A percentile compares a stretch with the other conserved stretches of the same genome.
phyloP scores from a whole-genome alignment of 2,329 filamentous ascomycete species.

The Amauroascus verrucosus region DNA sequence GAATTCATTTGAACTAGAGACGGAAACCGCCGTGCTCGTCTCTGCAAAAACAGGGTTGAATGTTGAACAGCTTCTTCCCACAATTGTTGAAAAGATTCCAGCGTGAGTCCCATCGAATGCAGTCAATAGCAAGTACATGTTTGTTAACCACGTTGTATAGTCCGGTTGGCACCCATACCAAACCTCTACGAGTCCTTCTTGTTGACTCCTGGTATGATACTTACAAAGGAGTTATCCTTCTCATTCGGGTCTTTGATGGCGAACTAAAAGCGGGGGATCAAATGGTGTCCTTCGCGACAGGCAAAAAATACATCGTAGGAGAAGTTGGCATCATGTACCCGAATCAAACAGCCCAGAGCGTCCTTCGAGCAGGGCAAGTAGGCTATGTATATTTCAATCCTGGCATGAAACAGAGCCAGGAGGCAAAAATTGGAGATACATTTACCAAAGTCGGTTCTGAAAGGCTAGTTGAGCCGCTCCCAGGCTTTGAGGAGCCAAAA shows the following conservation, averaged over 20 bases:
- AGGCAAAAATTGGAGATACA: constrained; percentile 92
- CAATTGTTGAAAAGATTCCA: constrained; percentile 76
- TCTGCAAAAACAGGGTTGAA: constrained; percentile 93
- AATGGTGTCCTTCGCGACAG: constrained; percentile 78
- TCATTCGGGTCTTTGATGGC: constrained; percentile 88
- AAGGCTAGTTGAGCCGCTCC: constrained; percentile 64
- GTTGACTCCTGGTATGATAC: constrained; percentile 98
- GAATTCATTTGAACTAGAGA: constrained; percentile 76
- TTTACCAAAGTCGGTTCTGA: constrained; percentile 75
- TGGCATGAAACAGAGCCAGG: constrained; percentile 92
- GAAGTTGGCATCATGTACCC: constrained; percentile 97
- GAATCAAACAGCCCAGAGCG: constrained; percentile 66
- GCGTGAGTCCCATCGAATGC: constrained; percentile 34
- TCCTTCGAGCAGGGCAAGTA: constrained; percentile 81
- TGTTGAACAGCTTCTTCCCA: constrained; percentile 70
- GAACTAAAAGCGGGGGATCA: constrained; percentile 71
- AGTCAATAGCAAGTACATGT: not conserved
- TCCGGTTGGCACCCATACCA: constrained; percentile 61
- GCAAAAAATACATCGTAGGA: constrained; percentile 80
- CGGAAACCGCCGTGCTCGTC: constrained; percentile 62
- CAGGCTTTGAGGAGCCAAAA: constrained; percentile 93
- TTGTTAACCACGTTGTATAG: constrained; percentile 24
- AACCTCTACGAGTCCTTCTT: constrained; percentile 71
- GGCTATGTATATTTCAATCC: constrained; percentile 97
- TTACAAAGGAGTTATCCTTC: constrained; percentile 83